Percentiles rank a stretch among this genome's conserved stretches.
Conservation (phyloP, 2,329 filamentous ascomycete species). For the Verticillium nubilum region DNA sequence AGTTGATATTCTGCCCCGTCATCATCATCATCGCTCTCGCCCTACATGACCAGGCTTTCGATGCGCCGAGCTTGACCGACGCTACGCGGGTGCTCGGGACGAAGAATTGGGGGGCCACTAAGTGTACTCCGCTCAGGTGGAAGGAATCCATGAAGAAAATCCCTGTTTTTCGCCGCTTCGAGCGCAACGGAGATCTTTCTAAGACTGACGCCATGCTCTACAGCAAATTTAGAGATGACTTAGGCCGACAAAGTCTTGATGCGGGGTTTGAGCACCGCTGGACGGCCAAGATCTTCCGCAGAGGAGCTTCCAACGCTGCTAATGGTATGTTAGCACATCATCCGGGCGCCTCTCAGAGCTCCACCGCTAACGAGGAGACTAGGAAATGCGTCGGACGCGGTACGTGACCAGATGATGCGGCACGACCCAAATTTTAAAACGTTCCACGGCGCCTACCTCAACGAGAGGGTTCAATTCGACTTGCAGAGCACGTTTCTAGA, state of each 20-base stretch:
- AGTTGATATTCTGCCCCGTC: constrained; percentile 19
- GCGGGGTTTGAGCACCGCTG: constrained; percentile 12
- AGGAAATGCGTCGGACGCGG: constrained; percentile 18
- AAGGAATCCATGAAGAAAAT: constrained; percentile 20
- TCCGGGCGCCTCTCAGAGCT: neutral
- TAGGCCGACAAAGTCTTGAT: constrained; percentile 18
- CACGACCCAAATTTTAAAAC: constrained; percentile 19
- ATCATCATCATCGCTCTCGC: constrained; percentile 18
- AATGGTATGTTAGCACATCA: constrained; percentile 14
- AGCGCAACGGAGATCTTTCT: constrained; percentile 7
- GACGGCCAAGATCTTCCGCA: constrained; percentile 11
- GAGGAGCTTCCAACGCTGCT: constrained; percentile 15
- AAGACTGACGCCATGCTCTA: constrained; percentile 16
- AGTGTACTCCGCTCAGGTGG: constrained; percentile 17
- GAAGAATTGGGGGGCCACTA: constrained; percentile 9
- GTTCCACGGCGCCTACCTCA: constrained; percentile 21
- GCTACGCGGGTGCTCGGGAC: constrained; percentile 11
- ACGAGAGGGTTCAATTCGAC: constrained; percentile 21
- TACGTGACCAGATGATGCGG: constrained; percentile 22
- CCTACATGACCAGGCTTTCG: constrained; percentile 18
- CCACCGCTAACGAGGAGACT: neutral
- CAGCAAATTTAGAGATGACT: constrained; percentile 18
- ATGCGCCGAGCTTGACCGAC: constrained; percentile 15
- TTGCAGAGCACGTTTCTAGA: constrained; percentile 22
- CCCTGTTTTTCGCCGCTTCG: constrained; percentile 16